phyloP scores from a whole-genome alignment of 1,284 basidiomycete species.

The Malassezia sp. region DNA sequence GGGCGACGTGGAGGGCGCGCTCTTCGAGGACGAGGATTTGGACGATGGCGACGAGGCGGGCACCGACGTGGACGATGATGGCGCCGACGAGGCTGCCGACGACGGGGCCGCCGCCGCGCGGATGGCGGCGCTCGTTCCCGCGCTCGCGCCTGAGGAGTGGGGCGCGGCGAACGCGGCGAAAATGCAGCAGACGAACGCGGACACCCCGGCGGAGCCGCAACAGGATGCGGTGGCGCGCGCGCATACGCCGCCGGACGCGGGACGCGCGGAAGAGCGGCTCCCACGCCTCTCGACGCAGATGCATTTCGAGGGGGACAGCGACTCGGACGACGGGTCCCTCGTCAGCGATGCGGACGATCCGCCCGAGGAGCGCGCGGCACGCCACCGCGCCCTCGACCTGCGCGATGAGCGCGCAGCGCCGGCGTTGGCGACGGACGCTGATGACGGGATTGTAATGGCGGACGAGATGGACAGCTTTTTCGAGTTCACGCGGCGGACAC shows the following conservation, averaged over 20 bases:
- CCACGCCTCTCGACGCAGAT: background rate
- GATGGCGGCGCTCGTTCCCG: conserved; percentile 2
- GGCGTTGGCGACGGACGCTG: background rate
- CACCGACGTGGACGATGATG: conserved; percentile 15
- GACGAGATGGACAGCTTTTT: conserved; percentile 13
- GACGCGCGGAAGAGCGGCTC: background rate
- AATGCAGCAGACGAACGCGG: background rate
- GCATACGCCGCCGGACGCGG: background rate
- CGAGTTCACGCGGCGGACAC: conserved; percentile 11
- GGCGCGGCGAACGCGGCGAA: conserved; percentile 3
- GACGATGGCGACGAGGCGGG: conserved; percentile 24
- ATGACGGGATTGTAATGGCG: background rate
- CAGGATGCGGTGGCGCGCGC: background rate
- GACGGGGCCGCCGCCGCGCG: background rate
- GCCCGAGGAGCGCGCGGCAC: conserved; percentile 7
- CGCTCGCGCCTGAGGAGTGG: conserved; percentile 8
- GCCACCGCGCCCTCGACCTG: conserved; percentile 3
- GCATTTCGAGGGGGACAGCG: conserved; percentile 11
- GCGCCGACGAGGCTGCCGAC: conserved; percentile 4
- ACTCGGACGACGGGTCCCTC: conserved; percentile 4
- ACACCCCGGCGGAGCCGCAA: background rate
- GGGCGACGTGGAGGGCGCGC: conserved; percentile 32
- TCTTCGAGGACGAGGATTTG: conserved; percentile 27
- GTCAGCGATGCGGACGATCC: conserved; percentile 9
- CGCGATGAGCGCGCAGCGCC: too few relatives aligned